Evolutionary conservation across 192 early-diverging fungal species (phyloP).

Genomic region (Coemansia sp.): DNA sequence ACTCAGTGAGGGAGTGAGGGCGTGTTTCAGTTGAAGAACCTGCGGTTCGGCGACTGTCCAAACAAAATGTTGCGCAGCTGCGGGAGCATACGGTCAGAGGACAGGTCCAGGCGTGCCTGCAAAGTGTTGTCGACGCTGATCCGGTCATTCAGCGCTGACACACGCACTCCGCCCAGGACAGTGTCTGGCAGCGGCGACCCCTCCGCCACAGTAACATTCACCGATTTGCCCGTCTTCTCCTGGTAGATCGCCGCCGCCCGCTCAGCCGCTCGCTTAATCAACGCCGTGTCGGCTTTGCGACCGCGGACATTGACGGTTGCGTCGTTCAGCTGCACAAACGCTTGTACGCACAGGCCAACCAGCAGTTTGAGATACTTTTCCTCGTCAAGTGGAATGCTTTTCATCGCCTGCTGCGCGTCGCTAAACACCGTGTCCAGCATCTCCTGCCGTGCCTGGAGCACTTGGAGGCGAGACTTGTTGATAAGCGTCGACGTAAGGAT

Average conservation of each 20-base stretch:
- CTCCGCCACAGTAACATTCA: constrained; percentile 43
- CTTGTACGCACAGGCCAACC: constrained; percentile 63
- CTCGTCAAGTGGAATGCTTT: constrained; percentile 57
- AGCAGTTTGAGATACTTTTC: constrained; percentile 65
- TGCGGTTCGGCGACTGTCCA: constrained; percentile 85
- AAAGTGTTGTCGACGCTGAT: constrained; percentile 88
- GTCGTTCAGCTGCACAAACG: constrained; percentile 86
- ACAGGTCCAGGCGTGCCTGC: constrained; percentile 80
- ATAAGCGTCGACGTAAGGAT: constrained; percentile 93
- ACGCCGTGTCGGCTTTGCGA: constrained; percentile 64
- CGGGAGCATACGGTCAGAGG: constrained; percentile 86
- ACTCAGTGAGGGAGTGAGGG: neutral
- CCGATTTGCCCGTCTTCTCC: constrained; percentile 50
- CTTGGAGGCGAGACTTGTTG: constrained; percentile 90
- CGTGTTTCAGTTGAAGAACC: constrained; percentile 66
- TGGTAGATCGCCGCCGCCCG: constrained; percentile 53
- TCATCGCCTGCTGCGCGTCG: constrained; percentile 63
- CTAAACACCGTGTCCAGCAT: constrained; percentile 77
- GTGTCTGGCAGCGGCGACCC: constrained; percentile 64
- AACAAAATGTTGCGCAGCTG: constrained; percentile 86
- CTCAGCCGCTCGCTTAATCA: constrained; percentile 58
- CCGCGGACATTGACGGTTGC: constrained; percentile 62
- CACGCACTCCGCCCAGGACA: constrained; percentile 86
- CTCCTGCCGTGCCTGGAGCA: constrained; percentile 84
- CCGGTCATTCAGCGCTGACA: constrained; percentile 69